These are phyloP conservation scores for Paraphaeosphaeria sporulosa DNA, from an alignment of 2,329 filamentous ascomycete species.

Conservation along the genomic window DNA sequence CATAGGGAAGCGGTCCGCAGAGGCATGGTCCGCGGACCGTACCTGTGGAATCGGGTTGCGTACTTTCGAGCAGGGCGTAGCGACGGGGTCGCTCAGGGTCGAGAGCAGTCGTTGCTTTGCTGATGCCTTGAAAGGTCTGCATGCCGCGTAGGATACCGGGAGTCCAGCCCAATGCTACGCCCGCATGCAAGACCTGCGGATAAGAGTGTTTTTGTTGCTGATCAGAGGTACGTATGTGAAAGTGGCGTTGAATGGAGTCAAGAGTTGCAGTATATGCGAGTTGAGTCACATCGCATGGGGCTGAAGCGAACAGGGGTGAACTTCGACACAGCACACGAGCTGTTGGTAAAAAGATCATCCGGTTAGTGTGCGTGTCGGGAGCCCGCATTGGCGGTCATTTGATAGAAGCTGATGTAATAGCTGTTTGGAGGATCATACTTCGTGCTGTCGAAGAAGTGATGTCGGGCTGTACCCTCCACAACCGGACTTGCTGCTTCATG, in stretches of 20 bases:
- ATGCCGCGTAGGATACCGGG: not conserved
- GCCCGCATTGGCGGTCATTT: too few relatives aligned
- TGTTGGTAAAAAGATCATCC: not conserved
- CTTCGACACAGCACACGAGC: too few relatives aligned
- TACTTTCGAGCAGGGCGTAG: not conserved
- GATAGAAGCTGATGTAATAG: not conserved
- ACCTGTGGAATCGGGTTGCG: not conserved
- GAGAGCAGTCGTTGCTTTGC: not conserved
- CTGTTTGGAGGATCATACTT: not conserved
- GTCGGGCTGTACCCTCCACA: not conserved
- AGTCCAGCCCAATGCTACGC: not conserved
- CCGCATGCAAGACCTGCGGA: not conserved
- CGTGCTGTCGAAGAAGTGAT: not conserved
- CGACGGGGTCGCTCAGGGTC: not conserved
- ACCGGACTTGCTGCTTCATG: not conserved
- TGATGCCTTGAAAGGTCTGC: not conserved
- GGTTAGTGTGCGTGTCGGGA: not conserved
- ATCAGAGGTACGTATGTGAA: not conserved
- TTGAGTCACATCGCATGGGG: not conserved
- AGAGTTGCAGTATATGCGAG: too few relatives aligned
- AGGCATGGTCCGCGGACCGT: too few relatives aligned
- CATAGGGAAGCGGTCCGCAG: slow-evolving; percentile 8
- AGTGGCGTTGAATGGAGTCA: too few relatives aligned
- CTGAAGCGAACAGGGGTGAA: not conserved
- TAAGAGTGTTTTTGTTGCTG: not conserved